These are phyloP conservation scores for Biscutella auriculata DNA, from an alignment of 441 rosid genomes.

Conservation along the genomic window DNA sequence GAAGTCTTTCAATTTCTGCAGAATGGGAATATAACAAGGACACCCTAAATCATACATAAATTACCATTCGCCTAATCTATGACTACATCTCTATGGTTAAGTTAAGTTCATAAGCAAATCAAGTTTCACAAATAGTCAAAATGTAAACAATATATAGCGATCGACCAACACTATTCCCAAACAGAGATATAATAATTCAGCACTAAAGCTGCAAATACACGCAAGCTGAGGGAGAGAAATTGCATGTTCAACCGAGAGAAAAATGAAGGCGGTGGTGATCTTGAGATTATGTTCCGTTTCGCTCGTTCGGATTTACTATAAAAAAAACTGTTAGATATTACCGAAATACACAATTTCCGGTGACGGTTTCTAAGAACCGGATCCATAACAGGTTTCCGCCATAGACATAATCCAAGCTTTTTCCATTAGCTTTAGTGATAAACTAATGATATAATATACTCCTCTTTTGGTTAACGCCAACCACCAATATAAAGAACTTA, in stretches of 20 bases:
- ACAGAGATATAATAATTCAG: background rate
- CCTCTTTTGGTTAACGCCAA: no score
- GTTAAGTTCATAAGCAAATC: background rate
- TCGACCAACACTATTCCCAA: background rate
- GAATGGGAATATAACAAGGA: background rate
- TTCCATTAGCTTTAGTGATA: no score
- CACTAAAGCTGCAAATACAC: background rate
- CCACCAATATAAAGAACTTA: no score
- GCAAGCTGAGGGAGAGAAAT: background rate
- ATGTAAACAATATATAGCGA: background rate
- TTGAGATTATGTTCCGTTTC: no score
- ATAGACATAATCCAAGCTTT: no score
- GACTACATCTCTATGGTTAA: background rate
- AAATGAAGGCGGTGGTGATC: slow-evolving; percentile 19
- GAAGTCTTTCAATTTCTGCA: slow-evolving; percentile 26
- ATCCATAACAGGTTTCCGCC: no score
- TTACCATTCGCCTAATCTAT: background rate
- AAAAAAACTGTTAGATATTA: no score
- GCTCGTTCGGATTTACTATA: no score
- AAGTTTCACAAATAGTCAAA: background rate
- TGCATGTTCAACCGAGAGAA: slow-evolving; percentile 24
- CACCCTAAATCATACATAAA: background rate
- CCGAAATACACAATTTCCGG: no score
- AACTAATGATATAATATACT: no score
- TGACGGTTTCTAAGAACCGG: no score